A percentile compares a stretch with the other conserved stretches of the same genome.
Conservation (phyloP, 2,329 filamentous ascomycete genomes). For the Verticillium dahliae region DNA sequence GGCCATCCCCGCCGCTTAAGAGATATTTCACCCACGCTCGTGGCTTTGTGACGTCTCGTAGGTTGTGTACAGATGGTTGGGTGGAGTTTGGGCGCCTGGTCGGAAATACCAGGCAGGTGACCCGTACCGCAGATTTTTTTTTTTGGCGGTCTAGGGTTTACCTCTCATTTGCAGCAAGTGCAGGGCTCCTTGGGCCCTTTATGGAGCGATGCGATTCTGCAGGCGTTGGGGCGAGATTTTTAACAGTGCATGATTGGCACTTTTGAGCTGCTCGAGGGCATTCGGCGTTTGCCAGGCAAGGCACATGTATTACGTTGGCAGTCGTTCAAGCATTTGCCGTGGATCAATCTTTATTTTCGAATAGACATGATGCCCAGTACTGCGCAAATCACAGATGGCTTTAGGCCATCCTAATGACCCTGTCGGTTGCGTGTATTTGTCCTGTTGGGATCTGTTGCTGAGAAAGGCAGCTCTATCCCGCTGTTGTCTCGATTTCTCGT, state of each 20-base stretch:
- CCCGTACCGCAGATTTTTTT: not conserved
- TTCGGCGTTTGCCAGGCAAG: not conserved
- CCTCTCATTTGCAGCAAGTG: not conserved
- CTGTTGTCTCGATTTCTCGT: too few species aligned
- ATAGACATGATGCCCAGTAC: not conserved
- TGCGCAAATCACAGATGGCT: not conserved
- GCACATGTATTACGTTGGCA: not conserved
- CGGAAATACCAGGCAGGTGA: not conserved
- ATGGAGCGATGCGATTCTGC: not conserved
- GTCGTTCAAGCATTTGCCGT: not conserved
- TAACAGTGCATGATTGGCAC: not conserved
- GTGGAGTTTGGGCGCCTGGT: slow-evolving; percentile 8
- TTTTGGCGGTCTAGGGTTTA: not conserved
- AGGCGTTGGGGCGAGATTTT: not conserved
- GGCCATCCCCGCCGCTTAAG: slow-evolving; percentile 34
- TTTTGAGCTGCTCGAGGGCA: not conserved
- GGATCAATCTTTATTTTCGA: not conserved
- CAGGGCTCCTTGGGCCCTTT: not conserved
- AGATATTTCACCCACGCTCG: not conserved
- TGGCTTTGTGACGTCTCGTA: not conserved
- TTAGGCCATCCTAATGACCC: too few species aligned
- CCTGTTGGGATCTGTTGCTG: too few species aligned
- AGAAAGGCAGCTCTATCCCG: too few species aligned
- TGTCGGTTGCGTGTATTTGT: too few species aligned
- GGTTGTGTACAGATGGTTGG: slow-evolving; percentile 3